Evolutionary conservation across 1,284 basidiomycete genomes (phyloP).

Genomic region (Rhodotorula sp.): DNA sequence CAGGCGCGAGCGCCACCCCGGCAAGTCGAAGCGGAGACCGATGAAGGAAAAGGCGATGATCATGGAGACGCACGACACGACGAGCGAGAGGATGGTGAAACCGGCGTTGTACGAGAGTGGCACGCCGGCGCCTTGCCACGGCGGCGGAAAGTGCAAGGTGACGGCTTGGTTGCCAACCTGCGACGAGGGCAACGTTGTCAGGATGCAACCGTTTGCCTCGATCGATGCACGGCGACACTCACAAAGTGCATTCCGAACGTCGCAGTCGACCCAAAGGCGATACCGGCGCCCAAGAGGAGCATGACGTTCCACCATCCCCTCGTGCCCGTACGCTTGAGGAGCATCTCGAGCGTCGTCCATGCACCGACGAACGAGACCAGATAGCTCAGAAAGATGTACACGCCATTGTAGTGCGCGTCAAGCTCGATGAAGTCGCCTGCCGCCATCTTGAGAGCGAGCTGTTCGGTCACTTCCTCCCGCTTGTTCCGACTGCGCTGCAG

Average conservation of each 20-base stretch:
- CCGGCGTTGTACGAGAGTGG: constrained; percentile 51
- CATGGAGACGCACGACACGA: constrained; percentile 52
- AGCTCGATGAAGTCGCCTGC: constrained; percentile 44
- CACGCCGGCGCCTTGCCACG: constrained; percentile 38
- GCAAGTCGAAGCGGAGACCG: constrained; percentile 48
- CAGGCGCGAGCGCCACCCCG: not conserved
- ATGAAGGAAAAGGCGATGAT: constrained; percentile 54
- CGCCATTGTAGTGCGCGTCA: constrained; percentile 47
- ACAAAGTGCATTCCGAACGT: constrained; percentile 48
- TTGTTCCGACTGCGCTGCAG: too few relatives aligned
- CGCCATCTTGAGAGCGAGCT: not conserved
- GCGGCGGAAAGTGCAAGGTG: constrained; percentile 48
- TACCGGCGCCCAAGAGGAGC: constrained; percentile 50
- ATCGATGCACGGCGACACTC: not conserved
- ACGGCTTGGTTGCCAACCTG: constrained; percentile 53
- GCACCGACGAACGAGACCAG: constrained; percentile 52
- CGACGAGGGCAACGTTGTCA: not conserved
- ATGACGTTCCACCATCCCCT: constrained; percentile 50
- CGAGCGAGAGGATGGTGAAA: constrained; percentile 53
- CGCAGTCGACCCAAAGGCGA: constrained; percentile 53
- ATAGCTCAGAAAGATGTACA: constrained; percentile 52
- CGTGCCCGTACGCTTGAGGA: constrained; percentile 50
- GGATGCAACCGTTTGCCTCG: not conserved
- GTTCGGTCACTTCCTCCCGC: too few relatives aligned
- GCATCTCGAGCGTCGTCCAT: constrained; percentile 52